A percentile compares a stretch with the other conserved stretches of the same genome.
Evolutionary conservation across 768 basidiomycete genomes (phyloP).

Genomic region (Boletus rex-veris): DNA sequence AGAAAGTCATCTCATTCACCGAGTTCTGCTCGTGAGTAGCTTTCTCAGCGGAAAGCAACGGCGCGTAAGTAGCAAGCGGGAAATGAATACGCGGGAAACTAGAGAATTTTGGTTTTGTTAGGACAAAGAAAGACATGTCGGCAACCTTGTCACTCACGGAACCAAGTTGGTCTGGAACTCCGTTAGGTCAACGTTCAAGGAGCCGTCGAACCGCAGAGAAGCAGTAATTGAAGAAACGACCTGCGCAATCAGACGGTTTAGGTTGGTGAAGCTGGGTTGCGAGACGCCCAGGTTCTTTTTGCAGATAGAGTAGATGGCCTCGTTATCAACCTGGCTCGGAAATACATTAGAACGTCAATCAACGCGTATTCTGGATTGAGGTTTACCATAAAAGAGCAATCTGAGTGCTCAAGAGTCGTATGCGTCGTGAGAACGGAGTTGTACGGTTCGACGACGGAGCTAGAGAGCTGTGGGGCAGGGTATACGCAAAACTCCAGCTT

Average conservation of each 20-base stretch:
- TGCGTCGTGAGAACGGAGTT: conserved; percentile 98
- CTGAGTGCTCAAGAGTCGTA: conserved; percentile 99
- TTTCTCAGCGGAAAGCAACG: conserved; percentile 93
- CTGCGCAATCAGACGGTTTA: conserved; percentile 96
- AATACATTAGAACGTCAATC: conserved; percentile 6
- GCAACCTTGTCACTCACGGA: conserved; percentile 58
- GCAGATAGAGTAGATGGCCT: conserved; percentile 99
- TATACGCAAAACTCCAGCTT: conserved; percentile 99
- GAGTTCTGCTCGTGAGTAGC: conserved; percentile 96
- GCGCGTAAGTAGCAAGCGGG: conserved; percentile 94
- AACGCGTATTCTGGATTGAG: not conserved
- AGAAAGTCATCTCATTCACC: conserved; percentile 96
- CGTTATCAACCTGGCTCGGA: conserved; percentile 81
- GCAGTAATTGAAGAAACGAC: conserved; percentile 98
- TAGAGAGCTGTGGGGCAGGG: conserved; percentile 91
- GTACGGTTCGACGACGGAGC: conserved; percentile 98
- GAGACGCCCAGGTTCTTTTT: conserved; percentile 86
- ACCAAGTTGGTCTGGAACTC: conserved; percentile 99
- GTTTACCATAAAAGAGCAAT: conserved; percentile 97
- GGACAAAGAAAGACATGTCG: not conserved
- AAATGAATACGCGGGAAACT: conserved; percentile 99
- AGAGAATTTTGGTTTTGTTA: conserved; percentile 7
- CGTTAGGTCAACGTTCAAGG: conserved; percentile 93
- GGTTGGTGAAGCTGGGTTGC: conserved; percentile 87
- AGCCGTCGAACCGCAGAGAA: conserved; percentile 95